These are phyloP conservation scores for Tricholoma bakamatsutake DNA, from an alignment of 768 basidiomycete genomes.

Conservation along the genomic window DNA sequence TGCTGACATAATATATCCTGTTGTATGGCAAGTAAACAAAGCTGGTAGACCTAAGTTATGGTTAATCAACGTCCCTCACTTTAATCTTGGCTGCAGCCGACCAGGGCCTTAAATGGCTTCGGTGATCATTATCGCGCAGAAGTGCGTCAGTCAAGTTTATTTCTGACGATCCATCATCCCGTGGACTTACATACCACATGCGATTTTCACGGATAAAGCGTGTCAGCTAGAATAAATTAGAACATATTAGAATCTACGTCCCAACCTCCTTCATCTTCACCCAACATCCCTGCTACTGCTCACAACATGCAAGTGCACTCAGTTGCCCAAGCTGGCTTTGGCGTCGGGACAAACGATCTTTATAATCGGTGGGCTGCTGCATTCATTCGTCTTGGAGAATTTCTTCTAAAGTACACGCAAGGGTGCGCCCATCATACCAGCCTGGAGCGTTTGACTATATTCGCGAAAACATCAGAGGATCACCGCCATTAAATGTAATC, in stretches of 20 bases:
- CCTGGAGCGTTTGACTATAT: conserved; percentile 55
- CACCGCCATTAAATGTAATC: conserved; percentile 50
- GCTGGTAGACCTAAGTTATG: no score
- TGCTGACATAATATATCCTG: no score
- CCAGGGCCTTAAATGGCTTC: no score
- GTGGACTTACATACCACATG: no score
- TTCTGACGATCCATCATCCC: no score
- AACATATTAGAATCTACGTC: neutral
- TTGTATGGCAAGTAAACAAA: no score
- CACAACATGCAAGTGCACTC: conserved; percentile 46
- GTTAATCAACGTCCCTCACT: no score
- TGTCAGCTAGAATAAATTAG: no score
- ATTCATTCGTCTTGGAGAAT: neutral
- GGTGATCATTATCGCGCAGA: no score
- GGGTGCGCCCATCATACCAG: conserved; percentile 83
- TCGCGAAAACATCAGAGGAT: conserved; percentile 33
- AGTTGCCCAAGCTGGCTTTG: conserved; percentile 72
- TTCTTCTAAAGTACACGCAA: conserved; percentile 19
- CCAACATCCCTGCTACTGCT: neutral
- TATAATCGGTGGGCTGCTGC: conserved; percentile 53
- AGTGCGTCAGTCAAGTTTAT: no score
- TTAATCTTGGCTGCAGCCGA: no score
- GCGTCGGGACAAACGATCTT: conserved; percentile 73
- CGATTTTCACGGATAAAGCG: no score
- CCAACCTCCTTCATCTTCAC: neutral